Evolutionary conservation across 805 yeast genomes (phyloP).

Genomic region (Zygoascus bituminiphila): DNA sequence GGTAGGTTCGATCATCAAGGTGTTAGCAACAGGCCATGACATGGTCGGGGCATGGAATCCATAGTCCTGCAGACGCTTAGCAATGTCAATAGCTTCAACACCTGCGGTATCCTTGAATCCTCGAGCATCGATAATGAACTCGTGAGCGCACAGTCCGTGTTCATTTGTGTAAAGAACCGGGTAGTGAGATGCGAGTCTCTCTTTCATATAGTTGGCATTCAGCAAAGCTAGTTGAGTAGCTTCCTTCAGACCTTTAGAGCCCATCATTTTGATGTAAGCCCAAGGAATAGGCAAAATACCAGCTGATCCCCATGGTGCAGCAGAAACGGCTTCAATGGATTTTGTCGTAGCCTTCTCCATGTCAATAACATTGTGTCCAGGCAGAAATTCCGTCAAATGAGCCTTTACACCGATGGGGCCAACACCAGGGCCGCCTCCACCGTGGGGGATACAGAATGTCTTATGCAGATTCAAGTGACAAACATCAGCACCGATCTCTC

Average conservation of each 20-base stretch:
- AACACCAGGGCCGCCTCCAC: conserved; percentile 99
- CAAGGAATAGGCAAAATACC: conserved; percentile 88
- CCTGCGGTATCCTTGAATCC: conserved; percentile 66
- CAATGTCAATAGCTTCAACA: conserved; percentile 91
- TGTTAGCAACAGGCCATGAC: conserved; percentile 98
- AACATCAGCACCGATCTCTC: conserved; percentile 96
- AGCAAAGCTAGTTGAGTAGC: conserved; percentile 87
- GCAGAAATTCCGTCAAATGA: conserved; percentile 75
- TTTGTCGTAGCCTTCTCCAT: conserved; percentile 38
- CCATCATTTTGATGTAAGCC: conserved; percentile 91
- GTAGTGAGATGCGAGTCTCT: conserved; percentile 60
- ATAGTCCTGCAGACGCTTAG: conserved; percentile 94
- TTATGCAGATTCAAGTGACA: conserved; percentile 96
- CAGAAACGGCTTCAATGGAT: conserved; percentile 64
- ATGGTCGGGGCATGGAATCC: conserved; percentile 99
- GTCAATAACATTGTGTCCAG: conserved; percentile 57
- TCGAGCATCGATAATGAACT: conserved; percentile 86
- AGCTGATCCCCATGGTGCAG: conserved; percentile 96
- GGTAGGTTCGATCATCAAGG: conserved; percentile 97
- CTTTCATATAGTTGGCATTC: conserved; percentile 94
- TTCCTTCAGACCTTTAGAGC: conserved; percentile 72
- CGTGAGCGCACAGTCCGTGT: conserved; percentile 86
- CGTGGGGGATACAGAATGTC: conserved; percentile 96
- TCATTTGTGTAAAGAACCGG: conserved; percentile 63
- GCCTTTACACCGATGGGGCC: conserved; percentile 93